phyloP scores from a whole-genome alignment of 2,329 filamentous ascomycete species.

The Diaporthe amygdali region DNA sequence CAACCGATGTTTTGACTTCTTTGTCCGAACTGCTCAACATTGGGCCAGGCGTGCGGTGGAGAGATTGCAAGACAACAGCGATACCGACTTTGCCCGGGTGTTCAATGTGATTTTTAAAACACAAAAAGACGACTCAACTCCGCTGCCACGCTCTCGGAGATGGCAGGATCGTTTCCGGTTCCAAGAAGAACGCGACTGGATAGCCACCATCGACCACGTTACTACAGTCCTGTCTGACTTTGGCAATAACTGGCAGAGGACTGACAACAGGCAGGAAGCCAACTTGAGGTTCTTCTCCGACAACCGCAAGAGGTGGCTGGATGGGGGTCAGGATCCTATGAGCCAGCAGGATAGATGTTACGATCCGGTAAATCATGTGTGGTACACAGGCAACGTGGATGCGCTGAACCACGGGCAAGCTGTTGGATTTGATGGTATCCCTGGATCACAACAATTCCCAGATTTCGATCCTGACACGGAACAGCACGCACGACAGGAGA shows the following conservation, averaged over 20 bases:
- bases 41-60: slow-evolving; percentile 1
- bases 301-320: neutral
- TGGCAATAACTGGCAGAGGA: neutral
- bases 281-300: slow-evolving; percentile 12
- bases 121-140: neutral
- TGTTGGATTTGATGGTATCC: neutral
- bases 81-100: slow-evolving; percentile 20
- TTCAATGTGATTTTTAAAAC: slow-evolving; percentile 23
- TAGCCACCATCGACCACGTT: slow-evolving; percentile 9
- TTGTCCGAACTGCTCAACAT: slow-evolving; percentile 3
- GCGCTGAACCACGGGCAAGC: neutral
- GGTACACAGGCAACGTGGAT: neutral
- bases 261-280: neutral
- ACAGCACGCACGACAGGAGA: neutral
- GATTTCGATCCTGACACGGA: neutral
- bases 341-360: neutral
- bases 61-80: neutral
- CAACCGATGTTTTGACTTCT: neutral
- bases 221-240: neutral
- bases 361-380: slow-evolving; percentile 15
- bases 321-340: neutral
- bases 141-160: neutral
- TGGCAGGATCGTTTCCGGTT: slow-evolving; percentile 11
- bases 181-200: neutral
- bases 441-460: neutral